Conservation (phyloP, 768 basidiomycete genomes). For the Rhodotorula diobovata region DNA sequence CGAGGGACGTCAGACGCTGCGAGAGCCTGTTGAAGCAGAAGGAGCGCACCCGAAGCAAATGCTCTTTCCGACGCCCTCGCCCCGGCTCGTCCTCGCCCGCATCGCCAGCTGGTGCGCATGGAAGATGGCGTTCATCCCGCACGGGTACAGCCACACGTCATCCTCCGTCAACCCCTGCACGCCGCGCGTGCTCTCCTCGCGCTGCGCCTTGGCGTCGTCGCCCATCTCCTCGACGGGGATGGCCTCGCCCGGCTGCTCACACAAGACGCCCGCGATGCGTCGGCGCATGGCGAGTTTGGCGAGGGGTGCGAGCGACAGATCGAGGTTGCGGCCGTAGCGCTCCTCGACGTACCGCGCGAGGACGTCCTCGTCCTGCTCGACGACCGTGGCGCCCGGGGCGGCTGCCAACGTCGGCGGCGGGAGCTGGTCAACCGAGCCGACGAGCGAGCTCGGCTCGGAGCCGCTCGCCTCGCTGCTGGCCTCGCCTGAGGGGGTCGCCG, state of each 20-base stretch:
- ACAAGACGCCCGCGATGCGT: constrained; percentile 72
- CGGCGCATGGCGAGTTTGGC: constrained; percentile 84
- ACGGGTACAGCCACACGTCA: constrained; percentile 81
- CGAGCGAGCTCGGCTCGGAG: constrained; percentile 24
- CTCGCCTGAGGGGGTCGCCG: constrained; percentile 12
- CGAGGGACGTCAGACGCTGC: background rate
- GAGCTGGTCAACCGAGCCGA: constrained; percentile 28
- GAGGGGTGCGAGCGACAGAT: constrained; percentile 63
- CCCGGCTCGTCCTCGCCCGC: constrained; percentile 51
- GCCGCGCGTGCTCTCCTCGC: constrained; percentile 57
- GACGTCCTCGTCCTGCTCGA: constrained; percentile 51
- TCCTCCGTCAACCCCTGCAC: constrained; percentile 68
- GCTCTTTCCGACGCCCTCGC: constrained; percentile 61
- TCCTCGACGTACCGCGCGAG: constrained; percentile 77
- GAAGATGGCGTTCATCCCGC: constrained; percentile 95
- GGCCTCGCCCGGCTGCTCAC: constrained; percentile 51
- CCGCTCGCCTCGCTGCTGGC: constrained; percentile 13
- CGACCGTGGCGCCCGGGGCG: constrained; percentile 49
- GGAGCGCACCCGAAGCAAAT: constrained; percentile 84
- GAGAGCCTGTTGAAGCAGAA: background rate
- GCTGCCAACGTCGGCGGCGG: background rate
- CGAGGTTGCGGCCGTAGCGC: constrained; percentile 86
- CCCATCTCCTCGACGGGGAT: constrained; percentile 46
- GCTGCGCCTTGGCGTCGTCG: constrained; percentile 19
- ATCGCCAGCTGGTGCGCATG: constrained; percentile 71